Evolutionary conservation across 225 moss, liverwort and hornwort genomes (phyloP).

Genomic region (Neckera pumila): DNA sequence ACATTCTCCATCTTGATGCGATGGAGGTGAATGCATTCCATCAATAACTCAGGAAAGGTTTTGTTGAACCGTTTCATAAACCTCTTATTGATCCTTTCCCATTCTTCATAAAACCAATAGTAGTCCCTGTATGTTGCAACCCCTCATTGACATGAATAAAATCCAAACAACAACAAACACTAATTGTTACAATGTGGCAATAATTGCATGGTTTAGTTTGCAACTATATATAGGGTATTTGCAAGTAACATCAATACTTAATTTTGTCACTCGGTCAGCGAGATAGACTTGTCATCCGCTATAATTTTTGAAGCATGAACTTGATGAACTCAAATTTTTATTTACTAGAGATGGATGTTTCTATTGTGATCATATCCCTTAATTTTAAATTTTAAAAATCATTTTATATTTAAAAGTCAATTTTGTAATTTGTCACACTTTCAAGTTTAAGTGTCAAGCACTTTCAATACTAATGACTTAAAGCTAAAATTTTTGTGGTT

Average conservation of each 20-base stretch:
- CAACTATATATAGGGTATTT: not conserved
- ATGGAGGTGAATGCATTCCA: slow-evolving; percentile 19
- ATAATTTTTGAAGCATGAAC: not conserved
- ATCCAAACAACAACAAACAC: not conserved
- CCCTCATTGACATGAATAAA: not conserved
- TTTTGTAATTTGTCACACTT: not conserved
- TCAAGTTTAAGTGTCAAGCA: not conserved
- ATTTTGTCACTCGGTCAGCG: rapidly evolving
- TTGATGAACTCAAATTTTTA: not conserved
- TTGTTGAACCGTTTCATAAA: slow-evolving; percentile 4
- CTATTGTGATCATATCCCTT: not conserved
- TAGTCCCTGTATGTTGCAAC: not conserved
- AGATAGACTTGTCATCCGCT: not conserved
- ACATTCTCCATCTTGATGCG: slow-evolving; percentile 32
- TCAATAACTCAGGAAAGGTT: slow-evolving; percentile 13
- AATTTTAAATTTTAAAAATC: not conserved
- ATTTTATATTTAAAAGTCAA: not conserved
- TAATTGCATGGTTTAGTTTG: not conserved
- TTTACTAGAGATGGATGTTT: not conserved
- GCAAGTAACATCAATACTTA: rapidly evolving
- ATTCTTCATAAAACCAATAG: slow-evolving; percentile 43
- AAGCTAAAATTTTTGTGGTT: not conserved
- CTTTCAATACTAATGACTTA: not conserved
- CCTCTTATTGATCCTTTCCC: not conserved
- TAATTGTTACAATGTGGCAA: not conserved